Conservation (phyloP, 2,329 filamentous ascomycete species). For the Penicillium sp. region DNA sequence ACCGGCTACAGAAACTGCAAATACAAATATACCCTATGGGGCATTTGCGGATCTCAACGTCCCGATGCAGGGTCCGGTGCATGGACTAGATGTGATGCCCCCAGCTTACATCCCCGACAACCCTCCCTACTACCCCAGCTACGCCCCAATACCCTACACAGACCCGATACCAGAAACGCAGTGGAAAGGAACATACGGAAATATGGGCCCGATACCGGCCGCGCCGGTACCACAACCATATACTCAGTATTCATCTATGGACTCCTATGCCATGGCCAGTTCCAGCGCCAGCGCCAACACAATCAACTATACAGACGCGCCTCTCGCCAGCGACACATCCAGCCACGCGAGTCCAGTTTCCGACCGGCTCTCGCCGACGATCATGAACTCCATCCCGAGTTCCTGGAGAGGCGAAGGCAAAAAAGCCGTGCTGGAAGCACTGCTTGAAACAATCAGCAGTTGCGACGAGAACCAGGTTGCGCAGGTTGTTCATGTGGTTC, state of each 20-base stretch:
- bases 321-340: neutral
- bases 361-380: slow-evolving; percentile 2
- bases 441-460: slow-evolving; percentile 30
- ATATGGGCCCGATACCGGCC: neutral
- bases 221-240: neutral
- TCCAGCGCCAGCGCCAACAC: neutral
- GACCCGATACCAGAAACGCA: neutral
- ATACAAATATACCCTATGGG: no score
- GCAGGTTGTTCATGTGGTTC: slow-evolving; percentile 31
- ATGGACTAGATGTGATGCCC: no score
- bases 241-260: slow-evolving; percentile 3
- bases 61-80: no score
- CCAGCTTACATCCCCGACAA: no score
- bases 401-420: slow-evolving; percentile 30
- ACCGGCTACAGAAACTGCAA: neutral
- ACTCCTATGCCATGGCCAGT: neutral
- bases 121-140: neutral
- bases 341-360: neutral
- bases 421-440: slow-evolving; percentile 24
- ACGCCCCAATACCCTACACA: no score
- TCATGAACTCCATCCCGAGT: slow-evolving; percentile 14
- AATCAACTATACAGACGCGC: neutral
- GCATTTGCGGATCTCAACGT: no score
- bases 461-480: slow-evolving; percentile 29
- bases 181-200: neutral